Percentiles rank a stretch among this genome's conserved stretches.
phyloP scores from a whole-genome alignment of 129 eudicot genomes.

The Cynara cardunculus region DNA sequence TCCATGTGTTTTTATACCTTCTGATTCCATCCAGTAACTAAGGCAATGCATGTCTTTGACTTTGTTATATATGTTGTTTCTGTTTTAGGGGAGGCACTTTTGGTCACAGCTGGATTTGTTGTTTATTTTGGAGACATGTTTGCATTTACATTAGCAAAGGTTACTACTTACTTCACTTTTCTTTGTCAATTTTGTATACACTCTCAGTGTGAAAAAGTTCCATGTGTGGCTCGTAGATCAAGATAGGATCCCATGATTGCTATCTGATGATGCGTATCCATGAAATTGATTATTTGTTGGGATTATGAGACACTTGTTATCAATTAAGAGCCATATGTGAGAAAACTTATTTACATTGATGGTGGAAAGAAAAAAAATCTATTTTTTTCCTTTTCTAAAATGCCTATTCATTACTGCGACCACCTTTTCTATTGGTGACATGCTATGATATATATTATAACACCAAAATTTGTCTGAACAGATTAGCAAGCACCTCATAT shows the following conservation, averaged over 20 bases:
- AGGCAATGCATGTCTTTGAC: not conserved
- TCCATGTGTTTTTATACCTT: not conserved
- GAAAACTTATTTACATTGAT: not conserved
- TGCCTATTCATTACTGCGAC: not conserved
- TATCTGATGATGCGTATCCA: not conserved
- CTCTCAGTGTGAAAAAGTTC: not conserved
- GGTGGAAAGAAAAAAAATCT: not conserved
- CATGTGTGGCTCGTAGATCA: not conserved
- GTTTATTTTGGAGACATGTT: constrained; percentile 84
- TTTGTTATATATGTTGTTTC: constrained; percentile 7
- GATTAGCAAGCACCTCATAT: constrained; percentile 35
- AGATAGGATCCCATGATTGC: not conserved
- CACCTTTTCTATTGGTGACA: not conserved
- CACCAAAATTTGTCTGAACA: constrained; percentile 21
- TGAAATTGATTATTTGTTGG: not conserved
- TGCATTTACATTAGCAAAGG: constrained; percentile 58
- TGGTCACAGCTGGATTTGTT: constrained; percentile 83
- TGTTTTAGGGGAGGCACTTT: constrained; percentile 78
- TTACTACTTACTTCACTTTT: constrained; percentile 13
- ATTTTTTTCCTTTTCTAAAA: not conserved
- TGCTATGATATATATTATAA: constrained; percentile 9
- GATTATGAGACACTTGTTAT: not conserved
- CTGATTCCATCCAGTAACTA: not conserved
- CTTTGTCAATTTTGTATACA: not conserved
- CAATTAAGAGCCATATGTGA: not conserved